phyloP scores from a whole-genome alignment of 1,284 basidiomycete genomes.

The Ganoderma lucidum region DNA sequence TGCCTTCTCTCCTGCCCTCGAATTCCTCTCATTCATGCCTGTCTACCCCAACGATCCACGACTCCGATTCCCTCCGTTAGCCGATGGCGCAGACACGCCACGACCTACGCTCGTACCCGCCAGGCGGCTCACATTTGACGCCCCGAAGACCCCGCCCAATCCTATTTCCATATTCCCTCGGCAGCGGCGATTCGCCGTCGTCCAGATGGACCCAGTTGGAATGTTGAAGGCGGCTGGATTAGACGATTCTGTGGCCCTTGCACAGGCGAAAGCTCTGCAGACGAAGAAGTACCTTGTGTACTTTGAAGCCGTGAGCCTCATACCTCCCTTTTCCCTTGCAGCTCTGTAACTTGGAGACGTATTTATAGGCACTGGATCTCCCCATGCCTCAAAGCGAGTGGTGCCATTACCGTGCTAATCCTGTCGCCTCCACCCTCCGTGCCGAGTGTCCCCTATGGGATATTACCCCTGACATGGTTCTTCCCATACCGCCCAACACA shows the following conservation, averaged over 20 bases:
- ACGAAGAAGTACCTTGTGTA: neutral
- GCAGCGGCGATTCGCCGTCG: neutral
- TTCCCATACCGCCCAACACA: neutral
- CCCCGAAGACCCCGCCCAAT: neutral
- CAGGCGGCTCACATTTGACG: too few relatives aligned
- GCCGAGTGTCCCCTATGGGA: neutral
- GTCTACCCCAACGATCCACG: too few relatives aligned
- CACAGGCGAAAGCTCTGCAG: neutral
- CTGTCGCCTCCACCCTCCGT: neutral
- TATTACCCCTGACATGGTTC: neutral
- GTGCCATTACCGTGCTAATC: neutral
- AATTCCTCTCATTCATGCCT: too few relatives aligned
- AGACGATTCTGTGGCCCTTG: neutral
- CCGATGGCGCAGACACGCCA: too few relatives aligned
- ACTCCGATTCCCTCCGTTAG: too few relatives aligned
- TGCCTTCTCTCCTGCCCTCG: too few relatives aligned
- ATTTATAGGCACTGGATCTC: neutral
- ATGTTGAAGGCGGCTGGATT: neutral
- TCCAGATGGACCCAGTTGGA: neutral
- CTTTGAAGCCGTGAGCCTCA: neutral
- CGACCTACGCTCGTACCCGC: too few relatives aligned
- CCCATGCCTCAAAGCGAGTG: neutral
- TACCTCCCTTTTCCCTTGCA: neutral
- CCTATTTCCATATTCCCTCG: neutral
- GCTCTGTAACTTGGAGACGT: neutral